These are phyloP conservation scores for Avena atlantica DNA, from an alignment of 176 grass and related monocot species.

Conservation along the genomic window DNA sequence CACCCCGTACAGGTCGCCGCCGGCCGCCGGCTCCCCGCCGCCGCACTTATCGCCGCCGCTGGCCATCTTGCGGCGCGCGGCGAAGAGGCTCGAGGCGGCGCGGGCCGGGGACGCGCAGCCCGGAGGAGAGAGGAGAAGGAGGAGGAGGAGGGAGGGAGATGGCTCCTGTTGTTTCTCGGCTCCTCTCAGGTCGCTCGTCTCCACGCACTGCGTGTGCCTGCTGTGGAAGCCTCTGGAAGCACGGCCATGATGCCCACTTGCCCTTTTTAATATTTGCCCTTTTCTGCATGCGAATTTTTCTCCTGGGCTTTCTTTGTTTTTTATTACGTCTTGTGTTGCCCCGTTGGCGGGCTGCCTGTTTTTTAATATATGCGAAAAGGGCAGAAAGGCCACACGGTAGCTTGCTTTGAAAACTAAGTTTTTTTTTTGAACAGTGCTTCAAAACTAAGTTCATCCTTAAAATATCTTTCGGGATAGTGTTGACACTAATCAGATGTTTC, in stretches of 20 bases:
- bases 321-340: background rate
- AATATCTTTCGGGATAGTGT: too few species aligned
- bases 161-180: background rate
- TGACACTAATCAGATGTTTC: too few species aligned
- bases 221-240: conserved; percentile 83
- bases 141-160: background rate
- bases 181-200: conserved; percentile 15
- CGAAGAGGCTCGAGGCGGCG: background rate
- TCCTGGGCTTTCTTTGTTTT: conserved; percentile 1
- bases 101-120: background rate
- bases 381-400: background rate
- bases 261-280: conserved; percentile 28
- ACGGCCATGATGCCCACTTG: conserved; percentile 53
- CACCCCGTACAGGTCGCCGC: conserved; percentile 73
- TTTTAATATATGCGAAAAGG: too few species aligned
- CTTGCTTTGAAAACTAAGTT: background rate
- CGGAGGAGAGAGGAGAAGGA: conserved; percentile 8
- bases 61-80: conserved; percentile 47
- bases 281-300: conserved; percentile 3
- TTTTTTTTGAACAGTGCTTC: too few species aligned
- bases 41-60: conserved; percentile 43
- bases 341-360: background rate
- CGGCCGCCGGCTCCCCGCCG: conserved; percentile 5
- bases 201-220: conserved; percentile 40
- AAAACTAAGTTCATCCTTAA: too few species aligned